Percentiles rank a stretch among this genome's conserved stretches.
phyloP scores from a whole-genome alignment of 2,329 filamentous ascomycete genomes.

The Neonectria ditissima region DNA sequence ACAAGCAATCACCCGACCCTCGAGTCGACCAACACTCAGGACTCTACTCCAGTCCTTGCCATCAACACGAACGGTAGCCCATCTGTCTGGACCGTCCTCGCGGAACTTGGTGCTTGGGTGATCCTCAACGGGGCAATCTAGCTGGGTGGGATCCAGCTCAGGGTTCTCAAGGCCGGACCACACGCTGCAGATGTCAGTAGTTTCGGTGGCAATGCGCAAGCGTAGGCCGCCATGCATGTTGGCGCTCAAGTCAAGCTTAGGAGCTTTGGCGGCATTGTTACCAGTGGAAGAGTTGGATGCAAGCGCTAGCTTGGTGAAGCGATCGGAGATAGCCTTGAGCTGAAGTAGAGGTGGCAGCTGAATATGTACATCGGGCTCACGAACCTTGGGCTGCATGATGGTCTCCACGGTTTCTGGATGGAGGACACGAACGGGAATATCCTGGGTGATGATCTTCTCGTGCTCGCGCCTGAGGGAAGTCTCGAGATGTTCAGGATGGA shows the following conservation, averaged over 20 bases:
- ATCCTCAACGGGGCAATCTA: slow-evolving; percentile 78
- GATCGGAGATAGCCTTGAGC: slow-evolving; percentile 92
- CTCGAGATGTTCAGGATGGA: slow-evolving; percentile 64
- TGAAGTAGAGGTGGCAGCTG: slow-evolving; percentile 87
- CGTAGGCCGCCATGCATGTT: slow-evolving; percentile 94
- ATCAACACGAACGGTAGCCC: slow-evolving; percentile 92
- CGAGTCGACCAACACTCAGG: slow-evolving; percentile 89
- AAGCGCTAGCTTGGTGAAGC: slow-evolving; percentile 88
- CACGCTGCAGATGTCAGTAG: slow-evolving; percentile 83
- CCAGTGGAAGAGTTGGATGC: slow-evolving; percentile 55
- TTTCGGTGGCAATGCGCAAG: slow-evolving; percentile 84
- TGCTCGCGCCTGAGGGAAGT: slow-evolving; percentile 74
- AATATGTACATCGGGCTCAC: slow-evolving; percentile 94
- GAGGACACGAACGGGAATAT: slow-evolving; percentile 94
- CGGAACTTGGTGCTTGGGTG: slow-evolving; percentile 86
- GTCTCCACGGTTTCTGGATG: slow-evolving; percentile 86
- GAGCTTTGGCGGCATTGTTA: slow-evolving; percentile 59
- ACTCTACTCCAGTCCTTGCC: slow-evolving; percentile 95
- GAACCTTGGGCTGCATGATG: slow-evolving; percentile 91
- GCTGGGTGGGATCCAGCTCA: slow-evolving; percentile 81
- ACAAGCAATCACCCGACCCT: slow-evolving; percentile 92
- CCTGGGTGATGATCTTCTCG: slow-evolving; percentile 93
- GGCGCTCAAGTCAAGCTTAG: slow-evolving; percentile 86
- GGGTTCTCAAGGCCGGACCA: slow-evolving; percentile 92
- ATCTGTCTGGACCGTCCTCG: slow-evolving; percentile 80